Percentiles rank a stretch among this genome's conserved stretches.
Conservation (phyloP, 73 alveolate species). For the Loxodes magnus region DNA sequence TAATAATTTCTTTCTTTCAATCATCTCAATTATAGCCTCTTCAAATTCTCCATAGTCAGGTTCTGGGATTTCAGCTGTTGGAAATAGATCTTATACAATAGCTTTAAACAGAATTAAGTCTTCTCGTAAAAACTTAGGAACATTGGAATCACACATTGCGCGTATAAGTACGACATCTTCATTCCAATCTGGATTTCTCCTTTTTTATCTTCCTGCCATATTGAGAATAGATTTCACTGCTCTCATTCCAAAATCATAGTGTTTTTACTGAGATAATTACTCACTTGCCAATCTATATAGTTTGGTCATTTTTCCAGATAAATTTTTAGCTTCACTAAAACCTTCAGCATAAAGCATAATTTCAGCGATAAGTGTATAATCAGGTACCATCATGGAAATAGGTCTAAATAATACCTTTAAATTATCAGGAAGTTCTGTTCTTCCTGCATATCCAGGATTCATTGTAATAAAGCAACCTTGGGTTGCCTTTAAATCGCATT, state of each 20-base stretch:
- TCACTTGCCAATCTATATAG: conserved; percentile 67
- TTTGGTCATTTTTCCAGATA: conserved; percentile 92
- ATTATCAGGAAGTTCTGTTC: conserved; percentile 99
- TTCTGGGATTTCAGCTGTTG: conserved; percentile 77
- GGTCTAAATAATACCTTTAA: conserved; percentile 96
- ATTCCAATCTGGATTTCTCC: conserved; percentile 81
- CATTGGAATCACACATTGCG: conserved; percentile 98
- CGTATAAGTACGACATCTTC: conserved; percentile 98
- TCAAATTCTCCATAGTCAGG: conserved; percentile 88
- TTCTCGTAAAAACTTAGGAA: conserved; percentile 96
- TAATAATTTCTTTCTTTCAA: conserved; percentile 33
- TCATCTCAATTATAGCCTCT: conserved; percentile 59
- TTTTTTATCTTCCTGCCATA: conserved; percentile 99
- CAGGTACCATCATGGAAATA: conserved; percentile 99
- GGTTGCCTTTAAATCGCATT: conserved; percentile 58
- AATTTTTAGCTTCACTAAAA: conserved; percentile 90
- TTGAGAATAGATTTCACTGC: conserved; percentile 96
- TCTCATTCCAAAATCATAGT: conserved; percentile 99
- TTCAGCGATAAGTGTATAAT: conserved; percentile 98
- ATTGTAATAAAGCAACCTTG: conserved; percentile 94
- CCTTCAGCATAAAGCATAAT: conserved; percentile 99
- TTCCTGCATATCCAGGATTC: conserved; percentile 99
- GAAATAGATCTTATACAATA: conserved; percentile 95
- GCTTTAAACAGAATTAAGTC: conserved; percentile 96
- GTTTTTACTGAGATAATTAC: conserved; percentile 93